Conservation (phyloP, 306 rosid species). For the Fragaria vesca region DNA sequence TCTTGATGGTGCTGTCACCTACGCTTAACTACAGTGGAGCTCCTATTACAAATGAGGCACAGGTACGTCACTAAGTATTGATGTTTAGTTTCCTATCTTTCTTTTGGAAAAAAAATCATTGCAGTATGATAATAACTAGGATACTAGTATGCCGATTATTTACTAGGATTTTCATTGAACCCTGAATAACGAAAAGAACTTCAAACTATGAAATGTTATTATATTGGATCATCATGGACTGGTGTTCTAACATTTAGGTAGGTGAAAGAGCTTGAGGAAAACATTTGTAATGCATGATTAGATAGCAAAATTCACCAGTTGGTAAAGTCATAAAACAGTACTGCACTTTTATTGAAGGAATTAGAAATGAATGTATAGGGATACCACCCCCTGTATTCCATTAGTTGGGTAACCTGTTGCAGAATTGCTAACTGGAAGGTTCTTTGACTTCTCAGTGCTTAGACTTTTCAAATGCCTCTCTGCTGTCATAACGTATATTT, state of each 20-base stretch:
- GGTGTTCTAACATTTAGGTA: neutral
- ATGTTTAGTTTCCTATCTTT: slow-evolving; percentile 7
- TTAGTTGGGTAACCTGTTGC: neutral
- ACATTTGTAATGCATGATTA: neutral
- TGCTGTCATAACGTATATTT: neutral
- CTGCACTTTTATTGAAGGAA: neutral
- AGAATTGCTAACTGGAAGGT: neutral
- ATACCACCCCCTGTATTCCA: neutral
- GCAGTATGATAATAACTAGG: neutral
- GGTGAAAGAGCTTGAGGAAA: neutral
- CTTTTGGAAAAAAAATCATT: neutral
- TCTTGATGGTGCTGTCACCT: slow-evolving; percentile 70
- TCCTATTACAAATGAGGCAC: slow-evolving; percentile 23
- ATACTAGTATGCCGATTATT: no score
- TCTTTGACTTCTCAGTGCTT: neutral
- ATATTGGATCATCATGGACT: neutral
- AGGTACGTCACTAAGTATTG: slow-evolving; percentile 43
- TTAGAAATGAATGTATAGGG: neutral
- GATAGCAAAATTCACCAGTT: neutral
- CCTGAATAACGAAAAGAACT: neutral
- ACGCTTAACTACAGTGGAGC: slow-evolving; percentile 55
- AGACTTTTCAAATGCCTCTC: neutral
- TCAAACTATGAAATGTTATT: neutral
- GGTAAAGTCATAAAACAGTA: neutral
- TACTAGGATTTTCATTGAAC: neutral